Evolutionary conservation across 2,329 filamentous ascomycete genomes (phyloP).

Genomic region (Colletotrichum sp.): DNA sequence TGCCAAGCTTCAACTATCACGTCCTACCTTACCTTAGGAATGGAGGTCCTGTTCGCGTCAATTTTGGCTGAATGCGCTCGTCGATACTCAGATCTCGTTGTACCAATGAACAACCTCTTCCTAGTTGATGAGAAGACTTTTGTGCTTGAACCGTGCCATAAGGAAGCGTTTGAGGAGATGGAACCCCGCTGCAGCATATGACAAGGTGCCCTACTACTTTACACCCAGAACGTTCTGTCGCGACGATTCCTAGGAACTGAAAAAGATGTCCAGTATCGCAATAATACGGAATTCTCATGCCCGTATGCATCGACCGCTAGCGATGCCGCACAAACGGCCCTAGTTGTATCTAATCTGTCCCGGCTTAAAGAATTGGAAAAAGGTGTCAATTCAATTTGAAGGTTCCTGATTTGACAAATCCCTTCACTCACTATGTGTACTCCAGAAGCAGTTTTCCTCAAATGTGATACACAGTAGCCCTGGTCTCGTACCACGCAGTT

Average conservation of each 20-base stretch:
- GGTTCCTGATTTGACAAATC: not conserved
- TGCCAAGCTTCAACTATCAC: rapidly evolving
- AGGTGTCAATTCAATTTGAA: not conserved
- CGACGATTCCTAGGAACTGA: not conserved
- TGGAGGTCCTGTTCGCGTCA: not conserved
- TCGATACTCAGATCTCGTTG: not conserved
- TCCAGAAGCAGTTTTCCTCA: not conserved
- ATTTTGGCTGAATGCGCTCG: not conserved
- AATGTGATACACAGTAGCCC: not conserved
- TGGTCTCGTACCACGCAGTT: rapidly evolving
- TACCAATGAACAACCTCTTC: too few species aligned
- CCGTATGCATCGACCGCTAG: not conserved
- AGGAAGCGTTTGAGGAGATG: not conserved
- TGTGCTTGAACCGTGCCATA: not conserved
- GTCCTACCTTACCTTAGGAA: not conserved
- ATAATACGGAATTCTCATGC: not conserved
- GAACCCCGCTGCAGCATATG: rapidly evolving
- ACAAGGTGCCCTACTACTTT: not conserved
- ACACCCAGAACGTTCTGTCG: not conserved
- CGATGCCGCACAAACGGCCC: not conserved
- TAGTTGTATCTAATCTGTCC: rapidly evolving
- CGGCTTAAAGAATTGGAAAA: not conserved
- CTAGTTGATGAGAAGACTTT: too few species aligned
- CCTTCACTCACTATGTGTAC: rapidly evolving
- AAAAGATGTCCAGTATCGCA: not conserved